A percentile compares a stretch with the other conserved stretches of the same genome.
These are phyloP conservation scores for Collybiopsis confluens DNA, from an alignment of 768 basidiomycete species.

Conservation along the genomic window DNA sequence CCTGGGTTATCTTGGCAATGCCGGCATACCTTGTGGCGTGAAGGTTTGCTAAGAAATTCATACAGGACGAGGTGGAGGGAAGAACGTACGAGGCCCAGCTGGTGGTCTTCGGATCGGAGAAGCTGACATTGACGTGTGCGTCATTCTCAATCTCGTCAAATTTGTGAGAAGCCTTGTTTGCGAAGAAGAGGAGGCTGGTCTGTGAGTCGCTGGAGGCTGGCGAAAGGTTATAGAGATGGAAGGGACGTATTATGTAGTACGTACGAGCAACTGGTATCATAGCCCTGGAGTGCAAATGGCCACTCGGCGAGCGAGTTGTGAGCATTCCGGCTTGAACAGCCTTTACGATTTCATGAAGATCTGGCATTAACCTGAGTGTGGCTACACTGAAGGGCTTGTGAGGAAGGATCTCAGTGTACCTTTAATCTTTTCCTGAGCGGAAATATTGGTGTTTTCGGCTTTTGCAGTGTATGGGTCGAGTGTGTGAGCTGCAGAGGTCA, in stretches of 20 bases:
- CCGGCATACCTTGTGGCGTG: conserved; percentile 53
- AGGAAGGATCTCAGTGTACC: no score
- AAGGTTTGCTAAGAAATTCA: no score
- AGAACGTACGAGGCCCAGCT: conserved; percentile 64
- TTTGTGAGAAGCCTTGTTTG: conserved; percentile 70
- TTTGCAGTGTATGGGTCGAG: conserved; percentile 75
- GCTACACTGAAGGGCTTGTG: no score
- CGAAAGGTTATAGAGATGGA: neutral
- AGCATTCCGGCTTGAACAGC: conserved; percentile 70
- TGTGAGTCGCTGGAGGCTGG: conserved; percentile 43
- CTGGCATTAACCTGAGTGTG: no score
- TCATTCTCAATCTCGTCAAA: conserved; percentile 76
- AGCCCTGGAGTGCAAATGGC: conserved; percentile 72
- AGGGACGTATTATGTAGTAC: conserved; percentile 16
- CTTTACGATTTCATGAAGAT: conserved; percentile 61
- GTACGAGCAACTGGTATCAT: conserved; percentile 73
- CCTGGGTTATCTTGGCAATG: conserved; percentile 49
- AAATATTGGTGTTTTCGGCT: conserved; percentile 53
- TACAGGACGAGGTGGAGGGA: neutral
- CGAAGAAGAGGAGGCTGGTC: conserved; percentile 62
- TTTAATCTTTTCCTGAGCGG: conserved; percentile 62
- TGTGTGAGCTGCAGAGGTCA: conserved; percentile 16
- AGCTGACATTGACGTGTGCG: conserved; percentile 75
- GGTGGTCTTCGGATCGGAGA: conserved; percentile 64
- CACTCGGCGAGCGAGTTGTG: conserved; percentile 64